Evolutionary conservation across 1,284 basidiomycete species (phyloP), one percentile per base, ranked within the genome.

Genomic region (Lentinus polychrous): DNA sequence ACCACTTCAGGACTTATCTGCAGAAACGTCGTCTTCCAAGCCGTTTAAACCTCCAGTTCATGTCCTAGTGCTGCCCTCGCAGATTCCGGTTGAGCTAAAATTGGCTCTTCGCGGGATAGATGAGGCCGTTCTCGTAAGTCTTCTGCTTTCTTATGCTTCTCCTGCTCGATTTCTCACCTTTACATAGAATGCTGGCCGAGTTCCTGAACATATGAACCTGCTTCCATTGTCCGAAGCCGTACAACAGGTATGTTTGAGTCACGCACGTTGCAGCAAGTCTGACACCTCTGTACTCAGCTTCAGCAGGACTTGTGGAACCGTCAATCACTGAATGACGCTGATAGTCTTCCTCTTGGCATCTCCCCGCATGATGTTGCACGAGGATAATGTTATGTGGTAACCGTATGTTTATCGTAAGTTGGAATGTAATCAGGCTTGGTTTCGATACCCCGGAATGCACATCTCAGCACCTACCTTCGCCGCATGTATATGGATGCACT

Each of bases 151-250:
- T 33, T 46, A 32, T 23, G 33, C 17, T 15, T 43, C 23, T 17
- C 15, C 23, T 36, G 37, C 43, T 46, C 47, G 41, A 43, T 43
- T 49, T 39, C 52, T 40, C 36, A 42, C 47, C 39, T 41, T 37
- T 49, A 49, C 46, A 27, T 55, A 90, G 86, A 86, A 86, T 49
- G 69, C 67, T 22, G 72, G 72, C 14, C 63, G 73, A 31, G 65
- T 77, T 38, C 83, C 84, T 10, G 79, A 86, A 54, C 84, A 90
- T 55, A 89, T 90, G 84, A 87, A 90, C 59, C 64, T 90, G 7
- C 10, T 36, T 3, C 7, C 10, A 12, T 67, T 68, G 11, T 49
- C 61, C 8, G 78, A 84, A 43, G 83, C 83, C 15, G 59, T 70
- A 14, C 65, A 68, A 48, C 82, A 86, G 60, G 85, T 84, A 52